Evolutionary conservation across 2,329 filamentous ascomycete genomes (phyloP), one percentile per base, ranked within the genome.

Genomic region (Chrysoporthe austroafricana): DNA sequence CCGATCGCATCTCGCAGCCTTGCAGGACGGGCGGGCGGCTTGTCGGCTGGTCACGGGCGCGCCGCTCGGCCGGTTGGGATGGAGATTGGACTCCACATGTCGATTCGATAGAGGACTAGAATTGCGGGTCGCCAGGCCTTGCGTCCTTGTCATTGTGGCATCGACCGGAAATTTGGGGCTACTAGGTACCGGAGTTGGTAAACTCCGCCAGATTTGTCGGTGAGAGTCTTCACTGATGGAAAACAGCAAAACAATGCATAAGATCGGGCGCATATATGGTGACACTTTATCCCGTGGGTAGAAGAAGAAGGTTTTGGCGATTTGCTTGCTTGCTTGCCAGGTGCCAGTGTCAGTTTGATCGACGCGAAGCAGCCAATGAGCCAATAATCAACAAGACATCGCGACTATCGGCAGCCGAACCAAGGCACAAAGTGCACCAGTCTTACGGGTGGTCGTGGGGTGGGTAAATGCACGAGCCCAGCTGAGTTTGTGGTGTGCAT

Each of bases 81-180:
- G 54, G 54, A 57, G 34, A 57, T 57, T 57, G 7, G 54, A n/a
- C 54, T 39, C 54, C 54, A 57, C 54, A 36, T 39, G 54, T 50
- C 57, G 21, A 57, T 58, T 44, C 66, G 46, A 61, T 50, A 57
- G 60, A 65, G 50, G 62, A 46, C 36, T 18, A 62, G 44, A 46
- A 50, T 34, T 59, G 63, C 58, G 67, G 62, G 46, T n/a, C 48
- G 36, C 44, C 21, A 66, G 63, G 63, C 59, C 59, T 66, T 66
- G 66, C 52, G 59, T 26, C 34, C 36, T 44, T 61, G 46, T 46
- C 59, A 39, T 16, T 44, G 50, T 57, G 32, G 66, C 46, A 58
- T 56, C 60, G 52, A 61, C 52, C 61, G 54, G 54, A 42, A 63
- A 63, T 66, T 59, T 61, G 64, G 59, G 1, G 44, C 46, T 14